Base-by-base conservation (phyloP, 306 rosid species). In the Corylus avellana region DNA sequence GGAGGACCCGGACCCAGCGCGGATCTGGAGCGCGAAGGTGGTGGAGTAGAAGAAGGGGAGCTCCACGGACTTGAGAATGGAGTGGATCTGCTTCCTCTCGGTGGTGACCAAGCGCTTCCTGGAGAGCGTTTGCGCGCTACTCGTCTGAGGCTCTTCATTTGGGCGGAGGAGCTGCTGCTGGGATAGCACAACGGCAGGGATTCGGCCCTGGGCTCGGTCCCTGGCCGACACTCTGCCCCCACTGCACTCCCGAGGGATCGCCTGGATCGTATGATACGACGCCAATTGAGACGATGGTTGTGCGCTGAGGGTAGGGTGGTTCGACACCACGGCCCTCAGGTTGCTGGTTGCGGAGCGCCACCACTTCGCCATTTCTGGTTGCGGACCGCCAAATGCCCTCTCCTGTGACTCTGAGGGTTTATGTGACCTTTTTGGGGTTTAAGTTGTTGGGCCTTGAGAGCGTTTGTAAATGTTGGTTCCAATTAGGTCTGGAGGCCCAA, bases 1-100 rank as follows among this genome's bases (percentile, higher is more conserved):
- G 3, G 95, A 88, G 2, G 98, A 95, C 12, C 98, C 98, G 37
- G 98, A 85, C 4, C 98, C 98, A 12, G 98, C 97, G 32, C 97
- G 95, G 79, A 95, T 91, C 94, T 95, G 97, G 39, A 95, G 92
- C 10, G 93, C 88, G 46, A 95, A 92, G 73, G 90, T 84, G 6
- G 97, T 95, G 64, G 97, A 88, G 84, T 92, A 90, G 71, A 95
- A 91, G 77, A 81, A 91, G 0, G 95, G 95, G 18, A 78, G 89
- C 63, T 88, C 76, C 0, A 87, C 80, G 54, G 92, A 85, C 2
- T 89, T 79, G 70, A 94, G 87, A 35, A 94, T 87, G 77, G 95
- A 82, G 77, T 91, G 89, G 82, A 94, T 91, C 90, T 94, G 97
- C 88, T 90, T 91, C 81, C 69, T 77, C 88, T 94, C 98, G 2